Conservation (phyloP, 2,329 filamentous ascomycete genomes). For the Hymenoscyphus repandus region DNA sequence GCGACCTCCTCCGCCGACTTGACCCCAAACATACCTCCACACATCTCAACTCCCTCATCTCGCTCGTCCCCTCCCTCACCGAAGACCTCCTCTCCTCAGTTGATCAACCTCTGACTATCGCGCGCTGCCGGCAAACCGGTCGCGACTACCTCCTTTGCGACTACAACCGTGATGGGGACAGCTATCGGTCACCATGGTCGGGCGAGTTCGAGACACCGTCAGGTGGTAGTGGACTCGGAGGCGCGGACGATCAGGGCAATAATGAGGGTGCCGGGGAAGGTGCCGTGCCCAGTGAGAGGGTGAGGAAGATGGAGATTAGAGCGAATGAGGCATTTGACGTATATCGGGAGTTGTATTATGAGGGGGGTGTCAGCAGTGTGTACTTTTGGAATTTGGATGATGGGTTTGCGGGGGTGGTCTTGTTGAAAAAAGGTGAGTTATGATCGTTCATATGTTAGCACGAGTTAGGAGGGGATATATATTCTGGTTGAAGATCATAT, state of each 20-base stretch:
- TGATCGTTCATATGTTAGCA: not conserved
- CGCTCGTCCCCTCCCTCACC: conserved; percentile 82
- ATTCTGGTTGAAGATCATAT: not conserved
- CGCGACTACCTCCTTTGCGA: conserved; percentile 98
- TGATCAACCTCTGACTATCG: conserved; percentile 85
- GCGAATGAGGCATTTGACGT: conserved; percentile 97
- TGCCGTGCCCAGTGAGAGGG: conserved; percentile 81
- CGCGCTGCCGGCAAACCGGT: conserved; percentile 80
- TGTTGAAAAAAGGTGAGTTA: conserved; percentile 83
- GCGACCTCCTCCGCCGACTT: conserved; percentile 95
- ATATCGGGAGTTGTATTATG: conserved; percentile 94
- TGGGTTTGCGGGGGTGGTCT: conserved; percentile 90
- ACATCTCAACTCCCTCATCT: conserved; percentile 85
- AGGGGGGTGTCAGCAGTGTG: conserved; percentile 91
- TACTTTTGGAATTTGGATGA: conserved; percentile 99
- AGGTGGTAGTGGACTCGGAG: conserved; percentile 54
- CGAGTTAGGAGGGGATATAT: too few species aligned
- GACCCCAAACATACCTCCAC: conserved; percentile 87
- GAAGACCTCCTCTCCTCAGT: conserved; percentile 98
- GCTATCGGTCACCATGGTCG: conserved; percentile 97
- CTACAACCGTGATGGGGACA: conserved; percentile 98
- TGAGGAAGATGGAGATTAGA: conserved; percentile 87
- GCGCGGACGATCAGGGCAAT: conserved; percentile 43
- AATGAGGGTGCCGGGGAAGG: conserved; percentile 66
- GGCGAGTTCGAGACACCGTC: conserved; percentile 96